Percentiles rank a stretch among this genome's conserved stretches.
These are phyloP conservation scores for Sarocladium strictum DNA, from an alignment of 2,329 filamentous ascomycete genomes.

Conservation along the genomic window DNA sequence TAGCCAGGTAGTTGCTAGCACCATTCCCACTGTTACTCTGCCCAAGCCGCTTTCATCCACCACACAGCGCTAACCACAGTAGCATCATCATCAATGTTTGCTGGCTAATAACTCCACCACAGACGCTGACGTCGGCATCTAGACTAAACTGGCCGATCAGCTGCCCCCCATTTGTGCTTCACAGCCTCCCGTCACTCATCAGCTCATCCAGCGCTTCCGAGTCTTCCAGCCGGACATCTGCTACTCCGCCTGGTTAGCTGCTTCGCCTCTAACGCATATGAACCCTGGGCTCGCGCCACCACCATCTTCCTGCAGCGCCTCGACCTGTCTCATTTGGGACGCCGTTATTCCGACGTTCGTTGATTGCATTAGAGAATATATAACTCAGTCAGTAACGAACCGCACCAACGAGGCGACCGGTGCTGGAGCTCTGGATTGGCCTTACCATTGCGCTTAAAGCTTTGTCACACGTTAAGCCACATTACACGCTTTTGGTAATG, in stretches of 20 bases:
- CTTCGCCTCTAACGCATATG: neutral
- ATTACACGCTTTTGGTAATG: neutral
- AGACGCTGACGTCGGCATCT: neutral
- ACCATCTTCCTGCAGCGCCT: neutral
- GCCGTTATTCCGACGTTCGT: neutral
- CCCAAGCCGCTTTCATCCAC: slow-evolving; percentile 44
- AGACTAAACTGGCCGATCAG: slow-evolving; percentile 1
- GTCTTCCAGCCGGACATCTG: neutral
- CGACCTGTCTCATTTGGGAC: neutral
- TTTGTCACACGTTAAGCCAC: neutral
- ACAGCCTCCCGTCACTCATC: neutral
- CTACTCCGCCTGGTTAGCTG: neutral
- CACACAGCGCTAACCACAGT: slow-evolving; percentile 82
- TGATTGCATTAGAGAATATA: no score
- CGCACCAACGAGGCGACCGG: no score
- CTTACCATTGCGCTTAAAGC: no score
- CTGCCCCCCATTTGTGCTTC: slow-evolving; percentile 4
- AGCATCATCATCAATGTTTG: slow-evolving; percentile 58
- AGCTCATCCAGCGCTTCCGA: neutral
- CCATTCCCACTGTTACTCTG: no score
- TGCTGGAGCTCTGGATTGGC: no score
- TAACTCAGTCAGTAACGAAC: no score
- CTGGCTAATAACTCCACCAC: no score
- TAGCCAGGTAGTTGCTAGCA: neutral
- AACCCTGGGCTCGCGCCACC: neutral